Conservation (phyloP, 208 protist genomes). For the Trypanosoma boissoni region DNA sequence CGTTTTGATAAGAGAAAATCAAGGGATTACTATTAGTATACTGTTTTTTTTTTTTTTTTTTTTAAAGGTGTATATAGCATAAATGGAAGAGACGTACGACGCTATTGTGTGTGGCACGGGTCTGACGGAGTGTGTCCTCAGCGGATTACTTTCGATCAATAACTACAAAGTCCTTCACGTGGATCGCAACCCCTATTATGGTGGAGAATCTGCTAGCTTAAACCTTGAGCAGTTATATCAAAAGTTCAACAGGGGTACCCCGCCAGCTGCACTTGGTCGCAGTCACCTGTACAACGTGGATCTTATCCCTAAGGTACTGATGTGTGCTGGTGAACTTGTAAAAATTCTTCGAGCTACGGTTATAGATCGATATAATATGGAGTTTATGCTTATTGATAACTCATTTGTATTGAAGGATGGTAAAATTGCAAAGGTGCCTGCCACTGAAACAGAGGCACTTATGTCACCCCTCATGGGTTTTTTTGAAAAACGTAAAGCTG, state of each 20-base stretch:
- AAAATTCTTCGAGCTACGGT: slow-evolving; percentile 98
- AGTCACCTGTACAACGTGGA: slow-evolving; percentile 99
- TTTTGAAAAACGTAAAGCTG: slow-evolving; percentile 96
- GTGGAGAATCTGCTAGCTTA: slow-evolving; percentile 98
- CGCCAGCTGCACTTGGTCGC: slow-evolving; percentile 79
- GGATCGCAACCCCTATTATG: slow-evolving; percentile 99
- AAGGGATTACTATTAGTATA: background rate
- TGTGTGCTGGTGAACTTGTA: slow-evolving; percentile 96
- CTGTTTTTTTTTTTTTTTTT: slow-evolving; percentile 10
- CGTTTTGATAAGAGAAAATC: too few relatives aligned
- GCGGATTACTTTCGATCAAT: slow-evolving; percentile 92
- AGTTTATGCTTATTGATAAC: slow-evolving; percentile 98
- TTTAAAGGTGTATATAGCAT: slow-evolving; percentile 4
- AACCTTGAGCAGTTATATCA: slow-evolving; percentile 97
- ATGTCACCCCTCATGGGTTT: slow-evolving; percentile 96
- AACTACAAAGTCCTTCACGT: slow-evolving; percentile 99
- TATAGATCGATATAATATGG: slow-evolving; percentile 97
- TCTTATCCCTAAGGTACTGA: slow-evolving; percentile 99
- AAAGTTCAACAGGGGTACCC: slow-evolving; percentile 90
- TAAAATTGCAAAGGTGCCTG: slow-evolving; percentile 98
- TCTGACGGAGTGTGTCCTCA: slow-evolving; percentile 99
- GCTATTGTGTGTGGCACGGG: slow-evolving; percentile 99
- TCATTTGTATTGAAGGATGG: slow-evolving; percentile 95
- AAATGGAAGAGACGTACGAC: slow-evolving; percentile 92
- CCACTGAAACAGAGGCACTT: slow-evolving; percentile 95